Base-by-base conservation (phyloP, 2,329 filamentous ascomycete species). In the Fusarium sp. region DNA sequence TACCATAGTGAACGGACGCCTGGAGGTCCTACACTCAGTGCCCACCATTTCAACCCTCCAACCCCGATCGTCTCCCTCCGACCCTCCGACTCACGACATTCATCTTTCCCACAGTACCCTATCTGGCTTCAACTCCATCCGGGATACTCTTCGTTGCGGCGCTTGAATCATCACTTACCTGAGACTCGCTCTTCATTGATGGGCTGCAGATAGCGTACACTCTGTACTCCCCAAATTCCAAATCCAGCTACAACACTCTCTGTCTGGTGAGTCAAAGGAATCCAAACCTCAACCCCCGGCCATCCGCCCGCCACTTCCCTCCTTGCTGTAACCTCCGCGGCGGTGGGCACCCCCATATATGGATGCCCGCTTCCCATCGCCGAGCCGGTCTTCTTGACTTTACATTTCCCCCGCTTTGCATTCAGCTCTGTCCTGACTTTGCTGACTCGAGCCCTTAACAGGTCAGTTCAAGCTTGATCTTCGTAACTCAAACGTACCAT, bases 21-120 rank as follows among this genome's bases (percentile, higher is more conserved):
- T 66, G 56, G 64, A 70, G 66, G 71, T 65, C 66, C 68, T 77
- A 63, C 61, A 66, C 74, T 74, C 60, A 35, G 73, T 75, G 72
- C 76, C 76, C 73, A 61, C 76, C 76, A 77, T 78, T 78, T 78
- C 76, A 75, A 75, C 73, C 76, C 72, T 75, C 72, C 72, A 56
- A 69, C 66, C 73, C 65, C 74, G 49, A 73, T 69, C 70, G 59
- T 69, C 73, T 77, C 71, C 68, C 72, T 75, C 73, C 67, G 72
- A 70, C 63, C 68, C 67, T 76, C 66, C 63, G 71, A 75, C 76
- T 75, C 71, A 75, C 63, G 68, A 77, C 75, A 70, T 67, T 57
- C 66, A 70, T 62, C 63, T 73, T 70, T 70, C 63, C 55, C 74
- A 75, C 76, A 73, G 69, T 66, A 58, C 68, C 48, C 72, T 66